A percentile compares a stretch with the other conserved stretches of the same genome.
phyloP scores from a whole-genome alignment of 2,329 filamentous ascomycete genomes.

The Phialemonium atrogriseum region DNA sequence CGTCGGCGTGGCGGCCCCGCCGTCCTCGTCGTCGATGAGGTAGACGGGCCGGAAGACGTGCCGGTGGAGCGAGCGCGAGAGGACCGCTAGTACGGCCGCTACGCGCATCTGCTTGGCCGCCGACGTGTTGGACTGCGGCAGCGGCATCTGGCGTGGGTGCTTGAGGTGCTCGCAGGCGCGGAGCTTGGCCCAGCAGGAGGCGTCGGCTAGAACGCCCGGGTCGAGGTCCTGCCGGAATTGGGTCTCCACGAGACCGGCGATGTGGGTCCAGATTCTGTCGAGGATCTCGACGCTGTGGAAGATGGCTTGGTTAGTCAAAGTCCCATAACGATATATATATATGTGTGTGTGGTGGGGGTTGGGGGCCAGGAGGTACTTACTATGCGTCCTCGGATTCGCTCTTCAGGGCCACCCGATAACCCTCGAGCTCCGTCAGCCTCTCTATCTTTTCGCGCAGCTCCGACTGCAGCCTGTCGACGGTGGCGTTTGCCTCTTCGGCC shows the following conservation, averaged over 20 bases:
- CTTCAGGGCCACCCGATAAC: constrained; percentile 19
- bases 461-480: constrained; percentile 13
- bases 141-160: constrained; percentile 21
- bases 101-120: constrained; percentile 28
- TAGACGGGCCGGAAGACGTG: constrained; percentile 27
- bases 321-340: too few species aligned
- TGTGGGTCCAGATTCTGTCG: constrained; percentile 25
- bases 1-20: too few species aligned
- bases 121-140: constrained; percentile 24
- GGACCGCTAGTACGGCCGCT: constrained; percentile 22
- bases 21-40: constrained; percentile 22
- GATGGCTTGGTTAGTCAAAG: too few species aligned
- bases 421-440: constrained; percentile 18
- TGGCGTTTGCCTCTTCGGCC: constrained; percentile 14
- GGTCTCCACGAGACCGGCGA: constrained; percentile 21
- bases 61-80: constrained; percentile 22
- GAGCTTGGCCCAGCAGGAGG: constrained; percentile 25
- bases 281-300: constrained; percentile 18
- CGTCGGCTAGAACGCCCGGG: constrained; percentile 18
- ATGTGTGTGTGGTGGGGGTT: background rate
- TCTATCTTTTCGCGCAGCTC: constrained; percentile 14
- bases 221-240: constrained; percentile 24
- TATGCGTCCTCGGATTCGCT: constrained; percentile 21
- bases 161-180: constrained; percentile 22
- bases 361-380: constrained; percentile 10